Evolutionary conservation across 345 rosid species (phyloP).

Genomic region (Bretschneidera sinensis): DNA sequence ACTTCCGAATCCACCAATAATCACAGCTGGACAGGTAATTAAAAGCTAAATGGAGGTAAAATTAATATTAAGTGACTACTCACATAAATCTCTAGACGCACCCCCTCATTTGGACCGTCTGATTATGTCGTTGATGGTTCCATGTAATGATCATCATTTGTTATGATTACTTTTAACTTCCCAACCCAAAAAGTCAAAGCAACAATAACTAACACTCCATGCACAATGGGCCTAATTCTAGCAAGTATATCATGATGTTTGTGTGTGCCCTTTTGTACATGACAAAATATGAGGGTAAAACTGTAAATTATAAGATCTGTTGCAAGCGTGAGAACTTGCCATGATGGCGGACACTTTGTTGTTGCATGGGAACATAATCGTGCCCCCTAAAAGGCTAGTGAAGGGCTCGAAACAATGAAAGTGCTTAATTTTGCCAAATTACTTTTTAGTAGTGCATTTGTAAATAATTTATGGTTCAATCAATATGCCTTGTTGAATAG

Average conservation of each 20-base stretch:
- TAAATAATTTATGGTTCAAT: neutral
- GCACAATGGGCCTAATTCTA: slow-evolving; percentile 30
- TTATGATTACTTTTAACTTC: slow-evolving; percentile 17
- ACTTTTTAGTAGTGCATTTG: neutral
- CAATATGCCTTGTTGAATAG: no score
- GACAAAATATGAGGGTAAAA: slow-evolving; percentile 18
- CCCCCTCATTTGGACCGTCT: no score
- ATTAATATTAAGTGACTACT: no score
- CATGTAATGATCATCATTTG: no score
- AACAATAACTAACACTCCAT: slow-evolving; percentile 29
- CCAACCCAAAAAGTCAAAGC: slow-evolving; percentile 25
- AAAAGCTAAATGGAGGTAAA: no score
- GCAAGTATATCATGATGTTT: slow-evolving; percentile 26
- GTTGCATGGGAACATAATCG: slow-evolving; percentile 47
- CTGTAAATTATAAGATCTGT: slow-evolving; percentile 3
- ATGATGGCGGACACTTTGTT: slow-evolving; percentile 43
- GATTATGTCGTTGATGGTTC: no score
- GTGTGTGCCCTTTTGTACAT: slow-evolving; percentile 23
- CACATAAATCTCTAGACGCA: no score
- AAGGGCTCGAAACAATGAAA: neutral
- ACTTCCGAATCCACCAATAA: no score
- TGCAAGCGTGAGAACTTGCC: slow-evolving; percentile 37
- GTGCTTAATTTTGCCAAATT: no score
- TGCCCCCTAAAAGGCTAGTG: slow-evolving; percentile 32
- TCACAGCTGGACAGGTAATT: no score